Percentiles rank a stretch among this genome's conserved stretches.
phyloP scores from a whole-genome alignment of 441 rosid species.

The Adansonia gregorii region DNA sequence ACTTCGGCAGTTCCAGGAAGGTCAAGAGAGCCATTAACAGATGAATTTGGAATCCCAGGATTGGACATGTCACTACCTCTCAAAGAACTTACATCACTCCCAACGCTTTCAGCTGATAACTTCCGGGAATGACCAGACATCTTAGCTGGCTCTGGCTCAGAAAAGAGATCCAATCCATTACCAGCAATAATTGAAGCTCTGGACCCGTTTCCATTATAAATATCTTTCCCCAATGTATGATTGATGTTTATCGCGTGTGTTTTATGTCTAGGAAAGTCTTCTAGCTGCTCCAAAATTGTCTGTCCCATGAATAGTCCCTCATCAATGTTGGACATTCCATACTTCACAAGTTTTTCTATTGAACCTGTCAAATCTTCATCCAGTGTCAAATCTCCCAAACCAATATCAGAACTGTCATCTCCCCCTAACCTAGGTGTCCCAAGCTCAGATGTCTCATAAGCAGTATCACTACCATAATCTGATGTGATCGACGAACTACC shows the following conservation, averaged over 20 bases:
- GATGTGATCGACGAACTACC: conserved; percentile 77
- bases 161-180: conserved; percentile 59
- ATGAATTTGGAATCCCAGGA: conserved; percentile 60
- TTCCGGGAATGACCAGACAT: conserved; percentile 62
- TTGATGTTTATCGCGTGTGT: conserved; percentile 48
- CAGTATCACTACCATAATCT: conserved; percentile 93
- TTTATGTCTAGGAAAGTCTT: no score
- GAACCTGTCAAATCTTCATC: conserved; percentile 72
- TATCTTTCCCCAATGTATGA: conserved; percentile 46
- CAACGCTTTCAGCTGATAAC: conserved; percentile 71
- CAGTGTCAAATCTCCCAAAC: conserved; percentile 55
- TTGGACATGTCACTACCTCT: conserved; percentile 71
- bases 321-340: no score
- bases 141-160: conserved; percentile 61
- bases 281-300: no score
- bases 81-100: conserved; percentile 63
- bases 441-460: conserved; percentile 87
- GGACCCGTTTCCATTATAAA: conserved; percentile 53
- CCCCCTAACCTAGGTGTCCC: conserved; percentile 77
- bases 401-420: conserved; percentile 65
- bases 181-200: conserved; percentile 43
- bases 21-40: conserved; percentile 62
- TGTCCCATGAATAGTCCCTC: no score
- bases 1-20: conserved; percentile 51
- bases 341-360: conserved; percentile 66